phyloP scores from a whole-genome alignment of 2,329 filamentous ascomycete genomes.

The Aureobasidium lini region DNA sequence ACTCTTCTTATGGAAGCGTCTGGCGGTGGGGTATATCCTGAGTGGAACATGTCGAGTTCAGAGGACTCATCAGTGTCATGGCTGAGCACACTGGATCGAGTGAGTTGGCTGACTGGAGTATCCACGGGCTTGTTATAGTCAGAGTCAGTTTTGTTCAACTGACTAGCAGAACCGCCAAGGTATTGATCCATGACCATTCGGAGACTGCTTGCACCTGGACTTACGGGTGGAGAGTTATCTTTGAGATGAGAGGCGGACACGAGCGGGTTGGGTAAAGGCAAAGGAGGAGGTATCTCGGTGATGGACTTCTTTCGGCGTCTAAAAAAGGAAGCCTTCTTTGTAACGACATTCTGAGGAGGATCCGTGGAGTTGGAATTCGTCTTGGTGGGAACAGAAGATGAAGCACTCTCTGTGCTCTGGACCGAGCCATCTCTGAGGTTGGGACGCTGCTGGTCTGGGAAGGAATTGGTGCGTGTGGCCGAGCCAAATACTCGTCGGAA shows the following conservation, averaged over 20 bases:
- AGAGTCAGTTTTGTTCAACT: not conserved
- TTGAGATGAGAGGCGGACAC: conserved; percentile 18
- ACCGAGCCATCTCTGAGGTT: conserved; percentile 8
- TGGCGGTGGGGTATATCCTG: conserved; percentile 65
- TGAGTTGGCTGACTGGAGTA: conserved; percentile 17
- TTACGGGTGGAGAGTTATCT: conserved; percentile 42
- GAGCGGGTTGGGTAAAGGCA: conserved; percentile 43
- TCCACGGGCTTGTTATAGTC: not conserved
- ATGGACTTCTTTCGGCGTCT: conserved; percentile 86
- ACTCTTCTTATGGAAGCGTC: conserved; percentile 57
- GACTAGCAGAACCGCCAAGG: conserved; percentile 35
- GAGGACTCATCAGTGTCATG: conserved; percentile 25
- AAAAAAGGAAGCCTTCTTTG: conserved; percentile 94
- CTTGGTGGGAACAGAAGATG: not conserved
- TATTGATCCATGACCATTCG: conserved; percentile 84
- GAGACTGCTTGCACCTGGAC: conserved; percentile 64
- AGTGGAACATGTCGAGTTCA: conserved; percentile 58
- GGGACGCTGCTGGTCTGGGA: conserved; percentile 24
- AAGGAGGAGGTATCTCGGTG: conserved; percentile 57
- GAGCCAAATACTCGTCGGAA: conserved; percentile 88
- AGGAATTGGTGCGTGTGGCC: conserved; percentile 44
- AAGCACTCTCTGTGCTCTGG: conserved; percentile 2
- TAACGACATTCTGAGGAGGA: conserved; percentile 39
- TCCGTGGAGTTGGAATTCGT: conserved; percentile 8
- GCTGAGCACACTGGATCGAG: conserved; percentile 23